phyloP scores from a whole-genome alignment of 2,329 filamentous ascomycete genomes.

The Aspergillaceae sp. region DNA sequence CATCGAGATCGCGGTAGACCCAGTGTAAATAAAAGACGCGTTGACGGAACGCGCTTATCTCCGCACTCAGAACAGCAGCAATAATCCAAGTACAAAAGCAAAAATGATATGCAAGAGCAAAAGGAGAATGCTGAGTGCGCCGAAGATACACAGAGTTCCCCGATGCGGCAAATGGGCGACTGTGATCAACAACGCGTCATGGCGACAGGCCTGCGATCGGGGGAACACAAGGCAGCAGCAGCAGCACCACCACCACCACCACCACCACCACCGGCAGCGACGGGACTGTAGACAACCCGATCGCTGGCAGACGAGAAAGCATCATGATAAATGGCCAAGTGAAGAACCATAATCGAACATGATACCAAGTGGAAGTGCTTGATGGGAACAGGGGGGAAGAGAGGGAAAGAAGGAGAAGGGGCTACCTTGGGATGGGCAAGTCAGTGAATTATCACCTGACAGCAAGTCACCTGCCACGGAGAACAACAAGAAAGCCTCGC shows the following conservation, averaged over 20 bases:
- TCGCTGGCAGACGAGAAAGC: not conserved
- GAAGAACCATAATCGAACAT: too few species aligned
- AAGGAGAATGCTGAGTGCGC: too few species aligned
- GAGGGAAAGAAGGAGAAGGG: not conserved
- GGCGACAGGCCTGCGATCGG: not conserved
- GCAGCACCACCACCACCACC: not conserved
- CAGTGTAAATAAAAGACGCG: constrained; percentile 19
- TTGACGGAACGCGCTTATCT: constrained; percentile 21
- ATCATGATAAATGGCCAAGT: not conserved
- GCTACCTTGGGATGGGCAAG: not conserved
- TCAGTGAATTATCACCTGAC: not conserved
- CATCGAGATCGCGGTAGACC: not conserved
- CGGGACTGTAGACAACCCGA: too few species aligned
- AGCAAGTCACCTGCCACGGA: not conserved
- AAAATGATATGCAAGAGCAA: too few species aligned
- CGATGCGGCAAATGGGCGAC: too few species aligned
- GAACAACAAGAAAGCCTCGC: not conserved
- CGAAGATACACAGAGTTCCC: too few species aligned
- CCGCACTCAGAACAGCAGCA: constrained; percentile 5
- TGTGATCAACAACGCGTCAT: not conserved
- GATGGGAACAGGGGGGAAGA: not conserved
- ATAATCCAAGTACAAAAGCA: too few species aligned
- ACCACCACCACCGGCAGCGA: too few species aligned
- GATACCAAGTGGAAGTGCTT: too few species aligned
- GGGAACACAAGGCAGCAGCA: not conserved